Evolutionary conservation across 1,284 basidiomycete genomes (phyloP), one percentile per base, ranked within the genome.

Genomic region (Marasmius oreades): DNA sequence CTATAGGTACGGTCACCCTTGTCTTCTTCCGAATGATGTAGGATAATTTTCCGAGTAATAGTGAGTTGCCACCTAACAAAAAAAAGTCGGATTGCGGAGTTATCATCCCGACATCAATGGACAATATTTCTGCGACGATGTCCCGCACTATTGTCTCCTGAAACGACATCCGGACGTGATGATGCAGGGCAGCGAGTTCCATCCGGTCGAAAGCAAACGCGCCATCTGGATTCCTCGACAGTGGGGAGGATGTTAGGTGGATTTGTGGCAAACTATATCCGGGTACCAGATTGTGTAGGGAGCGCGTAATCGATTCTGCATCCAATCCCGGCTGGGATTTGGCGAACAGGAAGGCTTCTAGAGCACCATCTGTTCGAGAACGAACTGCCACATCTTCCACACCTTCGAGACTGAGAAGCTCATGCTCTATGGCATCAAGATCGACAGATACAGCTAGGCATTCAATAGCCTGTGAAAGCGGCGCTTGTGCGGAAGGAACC

Each of bases 371-470:
- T 5, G 62, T 58, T 2, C 66, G 64, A 16, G 62, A 39, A 18
- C 72, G 71, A 24, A 75, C 56, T 14, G 81, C 71, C 58, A 81
- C 81, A 47, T 86, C 84, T 8, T 66, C 56, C 16, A 86, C 75
- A 28, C 76, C 78, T 1, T 69, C 60, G n/a, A 81, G 66, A 1
- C 67, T 63, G 3, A 74, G 67, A 12, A 88, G 64, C 0, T 78
- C 78, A 0, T 69, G 66, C 60, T 81, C 75, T 16, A 86, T 69
- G 0, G 56, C 62, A 12, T 52, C 51, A 1, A 69, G n/a, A 52
- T 74, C 66, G 53, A 76, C 52, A 1, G 64, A 39, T 2, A 77
- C 74, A 7, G 55, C 59, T 2, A 61, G 57, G 59, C 73, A 77
- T 0, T 69, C 59, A 31, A 79, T 78, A 3, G 74, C 69, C 44